phyloP scores from a whole-genome alignment of 2,329 filamentous ascomycete species.

The Diplodia seriata region DNA sequence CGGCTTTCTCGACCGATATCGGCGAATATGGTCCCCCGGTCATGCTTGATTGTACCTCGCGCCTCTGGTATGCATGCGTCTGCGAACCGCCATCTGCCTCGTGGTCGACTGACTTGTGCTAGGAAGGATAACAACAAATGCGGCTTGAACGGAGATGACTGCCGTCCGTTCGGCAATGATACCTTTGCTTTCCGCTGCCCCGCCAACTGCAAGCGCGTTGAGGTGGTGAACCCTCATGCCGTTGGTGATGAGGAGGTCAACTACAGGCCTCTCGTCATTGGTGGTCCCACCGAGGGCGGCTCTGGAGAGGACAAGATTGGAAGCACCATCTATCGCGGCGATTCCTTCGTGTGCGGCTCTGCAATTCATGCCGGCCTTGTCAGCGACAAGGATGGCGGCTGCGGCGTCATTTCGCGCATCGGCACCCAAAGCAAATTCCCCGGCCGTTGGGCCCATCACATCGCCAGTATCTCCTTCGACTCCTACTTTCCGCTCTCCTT shows the following conservation, averaged over 20 bases:
- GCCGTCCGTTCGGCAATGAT: conserved; percentile 74
- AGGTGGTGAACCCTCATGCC: conserved; percentile 74
- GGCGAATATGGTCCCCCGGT: conserved; percentile 71
- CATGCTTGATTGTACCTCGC: conserved; percentile 69
- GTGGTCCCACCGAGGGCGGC: conserved; percentile 54
- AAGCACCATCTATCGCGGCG: conserved; percentile 77
- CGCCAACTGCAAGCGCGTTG: conserved; percentile 70
- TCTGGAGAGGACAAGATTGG: conserved; percentile 48
- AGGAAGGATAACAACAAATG: conserved; percentile 70
- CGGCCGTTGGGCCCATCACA: conserved; percentile 58
- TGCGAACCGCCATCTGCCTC: too few relatives aligned
- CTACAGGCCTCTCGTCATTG: conserved; percentile 62
- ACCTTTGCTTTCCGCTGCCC: conserved; percentile 78
- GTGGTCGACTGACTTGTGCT: neutral
- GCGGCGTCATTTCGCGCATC: conserved; percentile 77
- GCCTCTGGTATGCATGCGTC: conserved; percentile 67
- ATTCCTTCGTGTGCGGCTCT: conserved; percentile 85
- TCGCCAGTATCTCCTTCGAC: conserved; percentile 78
- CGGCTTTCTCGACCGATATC: conserved; percentile 66
- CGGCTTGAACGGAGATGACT: conserved; percentile 75
- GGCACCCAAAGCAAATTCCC: conserved; percentile 71
- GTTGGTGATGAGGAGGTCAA: conserved; percentile 71
- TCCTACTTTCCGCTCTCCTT: conserved; percentile 91
- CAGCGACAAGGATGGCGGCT: conserved; percentile 74
- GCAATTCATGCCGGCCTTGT: conserved; percentile 86